phyloP scores from a whole-genome alignment of 2,329 filamentous ascomycete species.

The Sporothrix globosa region DNA sequence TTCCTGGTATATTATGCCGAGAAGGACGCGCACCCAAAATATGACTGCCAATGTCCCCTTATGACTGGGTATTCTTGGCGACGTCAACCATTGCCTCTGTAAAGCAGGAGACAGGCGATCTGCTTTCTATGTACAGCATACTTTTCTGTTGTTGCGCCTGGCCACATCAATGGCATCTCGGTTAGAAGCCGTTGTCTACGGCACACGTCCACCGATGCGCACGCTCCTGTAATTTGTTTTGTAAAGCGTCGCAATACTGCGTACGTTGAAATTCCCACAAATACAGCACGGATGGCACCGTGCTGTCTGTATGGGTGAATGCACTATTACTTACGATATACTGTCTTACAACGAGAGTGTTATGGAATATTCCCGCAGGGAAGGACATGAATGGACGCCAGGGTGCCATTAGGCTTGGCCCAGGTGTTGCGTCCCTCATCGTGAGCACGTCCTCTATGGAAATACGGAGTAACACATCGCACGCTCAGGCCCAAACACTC shows the following conservation, averaged over 20 bases:
- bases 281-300: constrained; percentile 13
- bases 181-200: neutral
- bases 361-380: constrained; percentile 3
- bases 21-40: neutral
- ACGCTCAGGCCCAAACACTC: neutral
- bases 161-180: neutral
- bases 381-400: neutral
- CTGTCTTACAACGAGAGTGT: constrained; percentile 1
- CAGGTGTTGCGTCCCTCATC: neutral
- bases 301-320: neutral
- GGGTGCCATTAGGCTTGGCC: neutral
- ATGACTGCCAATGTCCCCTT: neutral
- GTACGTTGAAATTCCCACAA: neutral
- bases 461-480: no score
- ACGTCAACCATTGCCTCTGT: neutral
- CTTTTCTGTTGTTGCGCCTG: neutral
- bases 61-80: neutral
- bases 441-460: neutral
- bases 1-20: neutral
- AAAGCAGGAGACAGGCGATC: neutral
- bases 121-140: neutral
- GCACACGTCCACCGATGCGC: neutral
- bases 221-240: constrained; percentile 21
- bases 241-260: no score
- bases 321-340: no score